Conservation (phyloP, 345 rosid genomes). For the Dovyalis caffra region DNA sequence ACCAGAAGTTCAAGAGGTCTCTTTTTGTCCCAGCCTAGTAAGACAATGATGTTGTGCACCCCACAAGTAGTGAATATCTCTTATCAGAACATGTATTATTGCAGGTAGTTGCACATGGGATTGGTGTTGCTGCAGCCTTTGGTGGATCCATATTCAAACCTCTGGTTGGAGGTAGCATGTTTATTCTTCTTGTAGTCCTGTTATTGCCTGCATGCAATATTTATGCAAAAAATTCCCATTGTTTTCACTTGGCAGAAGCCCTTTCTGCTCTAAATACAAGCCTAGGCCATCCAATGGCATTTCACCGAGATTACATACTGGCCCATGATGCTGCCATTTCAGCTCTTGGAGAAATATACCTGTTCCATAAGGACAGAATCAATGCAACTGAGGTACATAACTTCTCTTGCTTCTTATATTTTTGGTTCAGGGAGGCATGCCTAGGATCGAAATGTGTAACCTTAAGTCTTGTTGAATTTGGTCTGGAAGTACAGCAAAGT, state of each 20-base stretch:
- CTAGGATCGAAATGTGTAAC: no score
- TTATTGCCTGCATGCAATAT: no score
- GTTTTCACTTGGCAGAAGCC: constrained; percentile 12
- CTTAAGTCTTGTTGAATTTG: no score
- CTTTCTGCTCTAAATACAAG: background rate
- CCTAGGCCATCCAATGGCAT: background rate
- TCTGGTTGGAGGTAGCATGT: background rate
- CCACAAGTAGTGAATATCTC: background rate
- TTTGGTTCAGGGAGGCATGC: background rate
- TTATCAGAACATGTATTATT: background rate
- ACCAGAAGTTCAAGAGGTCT: constrained; percentile 7
- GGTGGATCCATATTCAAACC: constrained; percentile 8
- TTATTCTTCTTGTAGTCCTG: background rate
- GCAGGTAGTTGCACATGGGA: background rate
- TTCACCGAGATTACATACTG: background rate
- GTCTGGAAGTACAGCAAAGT: no score
- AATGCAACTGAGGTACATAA: constrained; percentile 2
- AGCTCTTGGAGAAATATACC: constrained; percentile 13
- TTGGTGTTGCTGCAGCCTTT: constrained; percentile 14
- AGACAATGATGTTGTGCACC: background rate
- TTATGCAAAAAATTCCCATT: background rate
- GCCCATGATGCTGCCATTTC: constrained; percentile 15
- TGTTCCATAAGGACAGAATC: background rate
- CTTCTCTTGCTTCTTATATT: background rate
- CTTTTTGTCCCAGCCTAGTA: background rate